Conservation (phyloP, 2,329 filamentous ascomycete genomes). For the Ascochyta rabiei region DNA sequence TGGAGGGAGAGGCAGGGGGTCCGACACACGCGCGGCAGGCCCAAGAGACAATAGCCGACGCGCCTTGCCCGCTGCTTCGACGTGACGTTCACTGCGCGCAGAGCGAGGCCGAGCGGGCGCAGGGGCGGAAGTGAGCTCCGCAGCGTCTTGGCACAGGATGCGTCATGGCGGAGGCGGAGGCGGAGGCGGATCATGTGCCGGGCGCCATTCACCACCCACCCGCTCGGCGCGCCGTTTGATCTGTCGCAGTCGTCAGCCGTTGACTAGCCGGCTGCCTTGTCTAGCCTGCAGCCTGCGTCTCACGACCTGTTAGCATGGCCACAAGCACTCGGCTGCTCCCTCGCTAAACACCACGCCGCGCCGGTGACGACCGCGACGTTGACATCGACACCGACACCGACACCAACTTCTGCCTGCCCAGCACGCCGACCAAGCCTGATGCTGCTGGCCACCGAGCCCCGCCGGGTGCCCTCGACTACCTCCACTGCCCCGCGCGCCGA, state of each 20-base stretch:
- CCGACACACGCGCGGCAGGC: background rate
- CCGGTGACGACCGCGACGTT: background rate
- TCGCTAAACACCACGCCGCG: conserved; percentile 8
- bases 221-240: conserved; percentile 4
- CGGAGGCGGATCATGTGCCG: background rate
- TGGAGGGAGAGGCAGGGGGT: no score
- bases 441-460: conserved; percentile 1
- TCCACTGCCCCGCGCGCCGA: background rate
- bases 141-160: background rate
- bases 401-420: background rate
- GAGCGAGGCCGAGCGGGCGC: background rate
- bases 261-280: background rate
- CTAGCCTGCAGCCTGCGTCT: background rate
- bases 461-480: conserved; percentile 1
- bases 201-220: conserved; percentile 1
- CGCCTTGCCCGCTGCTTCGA: background rate
- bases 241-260: background rate
- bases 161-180: background rate
- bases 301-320: conserved; percentile 1
- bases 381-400: background rate
- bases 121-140: conserved; percentile 1
- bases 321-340: conserved; percentile 2
- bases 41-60: background rate
- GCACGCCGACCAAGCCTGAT: background rate
- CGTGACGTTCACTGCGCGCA: background rate